Conservation (phyloP, 2,329 filamentous ascomycete species). For the Ascochyta lentis region DNA sequence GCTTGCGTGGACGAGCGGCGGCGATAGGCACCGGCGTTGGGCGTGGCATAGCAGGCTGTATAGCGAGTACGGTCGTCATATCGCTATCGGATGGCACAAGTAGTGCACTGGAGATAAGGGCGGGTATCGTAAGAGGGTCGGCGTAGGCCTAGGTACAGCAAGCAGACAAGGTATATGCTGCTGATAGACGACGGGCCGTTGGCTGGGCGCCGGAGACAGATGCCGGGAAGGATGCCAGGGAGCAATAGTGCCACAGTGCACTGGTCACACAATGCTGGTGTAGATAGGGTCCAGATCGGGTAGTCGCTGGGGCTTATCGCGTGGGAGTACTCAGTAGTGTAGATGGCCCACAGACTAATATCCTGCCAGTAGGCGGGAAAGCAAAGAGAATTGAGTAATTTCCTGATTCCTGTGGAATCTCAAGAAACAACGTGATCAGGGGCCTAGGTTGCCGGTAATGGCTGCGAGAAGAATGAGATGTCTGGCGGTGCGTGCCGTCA, state of each 20-base stretch:
- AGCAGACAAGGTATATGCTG: constrained; percentile 27
- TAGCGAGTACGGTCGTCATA: constrained; percentile 58
- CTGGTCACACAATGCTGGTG: constrained; percentile 40
- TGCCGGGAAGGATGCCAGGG: constrained; percentile 23
- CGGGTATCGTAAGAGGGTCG: constrained; percentile 27
- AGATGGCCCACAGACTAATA: constrained; percentile 31
- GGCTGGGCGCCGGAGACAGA: constrained; percentile 35
- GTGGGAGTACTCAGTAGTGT: constrained; percentile 37
- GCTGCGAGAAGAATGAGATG: constrained; percentile 52
- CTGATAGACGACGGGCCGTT: constrained; percentile 40
- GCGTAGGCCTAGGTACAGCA: constrained; percentile 29
- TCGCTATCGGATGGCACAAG: constrained; percentile 35
- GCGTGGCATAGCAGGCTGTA: constrained; percentile 54
- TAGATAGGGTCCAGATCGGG: constrained; percentile 39
- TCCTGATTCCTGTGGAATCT: constrained; percentile 13
- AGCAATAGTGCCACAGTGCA: constrained; percentile 26
- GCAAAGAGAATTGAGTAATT: constrained; percentile 31
- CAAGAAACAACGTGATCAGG: constrained; percentile 27
- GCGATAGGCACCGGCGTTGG: constrained; percentile 55
- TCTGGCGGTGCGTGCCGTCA: constrained; percentile 52
- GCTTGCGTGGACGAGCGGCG: constrained; percentile 53
- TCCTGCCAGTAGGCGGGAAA: constrained; percentile 26
- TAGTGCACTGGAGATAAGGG: constrained; percentile 39
- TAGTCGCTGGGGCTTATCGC: constrained; percentile 45
- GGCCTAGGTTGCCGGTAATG: constrained; percentile 48